Evolutionary conservation across 2,329 filamentous ascomycete genomes (phyloP), one percentile per base, ranked within the genome.

Genomic region (Cadophora gregata): DNA sequence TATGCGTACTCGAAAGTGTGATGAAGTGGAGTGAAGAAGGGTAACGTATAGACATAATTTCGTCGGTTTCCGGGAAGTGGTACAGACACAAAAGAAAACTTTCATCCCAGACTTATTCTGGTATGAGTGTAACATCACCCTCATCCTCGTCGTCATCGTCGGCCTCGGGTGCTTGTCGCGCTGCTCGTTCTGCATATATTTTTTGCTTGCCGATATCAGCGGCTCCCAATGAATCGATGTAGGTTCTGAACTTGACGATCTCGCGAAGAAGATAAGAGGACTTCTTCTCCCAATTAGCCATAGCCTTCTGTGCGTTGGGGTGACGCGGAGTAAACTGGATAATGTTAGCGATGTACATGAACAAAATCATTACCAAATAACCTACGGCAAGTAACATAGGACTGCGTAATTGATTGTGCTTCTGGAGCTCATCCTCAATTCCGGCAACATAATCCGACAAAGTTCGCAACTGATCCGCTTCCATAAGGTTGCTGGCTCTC

Each of bases 201-300:
- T 69, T 90, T 55, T 86, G 84, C 77, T 91, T 93, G 63, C 88
- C 84, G 36, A 77, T 80, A 72, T 91, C 87, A 0, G 94, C 94
- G 45, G 87, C 86, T 66, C 88, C 84, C 60, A 99, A 81, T 38
- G 88, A 90, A 78, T 98, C 96, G 72, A 97, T 94, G 76, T 98
- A 99, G 0, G 94, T 98, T 67, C 91, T 85, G 81, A 97, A 98
- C 79, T 98, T 98, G 79, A 98, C 93, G 78, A 96, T 97, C 81
- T 99, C 96, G 42, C 92, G 85, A 14, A 98, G 84, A 48, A 99
- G 81, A 77, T 98, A 97, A 33, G 92, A 90, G 64, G 93, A 96
- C 82, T 98, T 98, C 76, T 91, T 89, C 82, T 99, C 94, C 95
- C 96, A 99, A 79, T 99, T 99, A 24, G 90, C 85, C 91, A 98